A percentile compares a stretch with the other conserved stretches of the same genome.
Evolutionary conservation across 768 basidiomycete species (phyloP).

Genomic region (Leccinellum luteum): DNA sequence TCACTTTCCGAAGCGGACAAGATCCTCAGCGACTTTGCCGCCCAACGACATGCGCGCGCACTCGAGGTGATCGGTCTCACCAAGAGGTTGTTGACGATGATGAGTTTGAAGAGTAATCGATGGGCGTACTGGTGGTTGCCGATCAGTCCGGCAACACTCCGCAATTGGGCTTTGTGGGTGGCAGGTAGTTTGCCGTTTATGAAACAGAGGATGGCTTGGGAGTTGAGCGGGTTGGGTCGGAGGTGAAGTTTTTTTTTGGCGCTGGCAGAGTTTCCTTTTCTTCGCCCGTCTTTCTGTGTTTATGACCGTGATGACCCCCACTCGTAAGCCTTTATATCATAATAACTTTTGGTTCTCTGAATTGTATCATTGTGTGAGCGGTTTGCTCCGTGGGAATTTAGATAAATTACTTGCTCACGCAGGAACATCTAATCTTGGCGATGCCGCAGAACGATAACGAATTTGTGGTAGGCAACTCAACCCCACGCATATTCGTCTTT

Average conservation of each 20-base stretch:
- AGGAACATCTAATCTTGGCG: background rate
- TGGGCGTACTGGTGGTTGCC: slow-evolving; percentile 29
- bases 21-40: background rate
- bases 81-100: slow-evolving; percentile 19
- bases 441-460: slow-evolving; percentile 19
- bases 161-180: background rate
- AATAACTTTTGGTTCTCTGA: too few relatives aligned
- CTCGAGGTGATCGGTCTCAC: background rate
- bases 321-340: too few relatives aligned
- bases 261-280: background rate
- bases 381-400: background rate
- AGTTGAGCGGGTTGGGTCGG: slow-evolving; percentile 27
- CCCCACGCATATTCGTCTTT: background rate
- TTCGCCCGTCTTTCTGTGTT: background rate
- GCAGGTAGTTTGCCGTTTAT: slow-evolving; percentile 19
- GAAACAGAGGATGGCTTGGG: slow-evolving; percentile 20
- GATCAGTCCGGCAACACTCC: slow-evolving; percentile 11
- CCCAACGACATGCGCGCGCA: background rate
- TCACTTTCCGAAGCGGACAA: background rate
- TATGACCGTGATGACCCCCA: background rate
- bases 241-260: slow-evolving; percentile 5
- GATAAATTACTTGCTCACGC: background rate
- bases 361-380: background rate
- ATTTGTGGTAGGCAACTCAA: slow-evolving; percentile 22
- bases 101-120: slow-evolving; percentile 15